These are phyloP conservation scores for Grosmannia serpens DNA, from an alignment of 2,329 filamentous ascomycete species.

Conservation along the genomic window DNA sequence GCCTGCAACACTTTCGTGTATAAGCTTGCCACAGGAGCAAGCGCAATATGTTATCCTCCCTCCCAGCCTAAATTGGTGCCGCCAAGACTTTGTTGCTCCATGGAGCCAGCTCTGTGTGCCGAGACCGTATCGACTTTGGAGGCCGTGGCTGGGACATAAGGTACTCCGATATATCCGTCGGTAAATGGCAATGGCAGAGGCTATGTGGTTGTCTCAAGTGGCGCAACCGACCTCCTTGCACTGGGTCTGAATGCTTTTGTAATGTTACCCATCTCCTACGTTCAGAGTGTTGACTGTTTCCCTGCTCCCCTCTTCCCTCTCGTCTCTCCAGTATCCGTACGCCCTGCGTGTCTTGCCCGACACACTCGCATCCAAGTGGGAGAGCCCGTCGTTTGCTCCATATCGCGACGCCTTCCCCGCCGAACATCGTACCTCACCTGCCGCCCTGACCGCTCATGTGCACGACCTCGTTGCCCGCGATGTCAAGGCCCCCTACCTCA, in stretches of 20 bases:
- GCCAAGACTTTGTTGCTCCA: no score
- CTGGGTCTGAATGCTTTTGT: no score
- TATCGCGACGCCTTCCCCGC: slow-evolving; percentile 63
- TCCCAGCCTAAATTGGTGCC: neutral
- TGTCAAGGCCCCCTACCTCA: slow-evolving; percentile 66
- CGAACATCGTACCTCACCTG: slow-evolving; percentile 46
- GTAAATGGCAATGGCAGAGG: no score
- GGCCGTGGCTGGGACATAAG: no score
- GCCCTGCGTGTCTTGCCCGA: slow-evolving; percentile 54
- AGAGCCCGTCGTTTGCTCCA: slow-evolving; percentile 47
- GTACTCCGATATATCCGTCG: neutral
- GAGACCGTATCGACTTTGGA: no score
- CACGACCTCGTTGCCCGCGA: slow-evolving; percentile 59
- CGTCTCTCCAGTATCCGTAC: slow-evolving; percentile 56
- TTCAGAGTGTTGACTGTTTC: neutral
- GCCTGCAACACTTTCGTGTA: neutral
- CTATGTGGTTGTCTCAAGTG: neutral
- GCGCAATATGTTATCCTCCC: neutral
- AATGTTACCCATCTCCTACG: neutral
- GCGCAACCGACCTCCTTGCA: neutral
- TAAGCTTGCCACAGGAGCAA: neutral
- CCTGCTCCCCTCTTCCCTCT: neutral
- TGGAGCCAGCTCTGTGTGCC: no score
- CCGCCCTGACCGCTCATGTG: slow-evolving; percentile 54
- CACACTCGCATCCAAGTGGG: slow-evolving; percentile 56